phyloP scores from a whole-genome alignment of 2,329 filamentous ascomycete genomes.

The Sarocladium oryzae region DNA sequence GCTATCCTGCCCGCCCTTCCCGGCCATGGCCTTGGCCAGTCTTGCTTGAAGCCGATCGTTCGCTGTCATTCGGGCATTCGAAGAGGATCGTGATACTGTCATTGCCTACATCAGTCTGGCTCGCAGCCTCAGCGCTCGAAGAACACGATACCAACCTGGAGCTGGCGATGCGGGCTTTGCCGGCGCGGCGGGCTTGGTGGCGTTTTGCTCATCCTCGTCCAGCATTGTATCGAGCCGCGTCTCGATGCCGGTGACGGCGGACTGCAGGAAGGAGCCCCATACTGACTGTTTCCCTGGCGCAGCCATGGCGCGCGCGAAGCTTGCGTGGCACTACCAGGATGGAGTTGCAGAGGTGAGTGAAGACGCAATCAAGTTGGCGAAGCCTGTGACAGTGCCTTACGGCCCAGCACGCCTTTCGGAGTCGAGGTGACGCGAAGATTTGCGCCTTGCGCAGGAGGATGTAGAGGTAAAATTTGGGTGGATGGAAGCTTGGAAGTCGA shows the following conservation, averaged over 20 bases:
- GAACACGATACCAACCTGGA: slow-evolving; percentile 2
- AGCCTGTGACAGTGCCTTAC: not conserved
- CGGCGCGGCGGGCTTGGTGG: slow-evolving; percentile 16
- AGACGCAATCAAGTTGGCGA: not conserved
- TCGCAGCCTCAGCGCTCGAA: not conserved
- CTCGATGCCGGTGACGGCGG: slow-evolving; percentile 90
- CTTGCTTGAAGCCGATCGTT: slow-evolving; percentile 86
- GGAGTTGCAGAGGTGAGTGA: not conserved
- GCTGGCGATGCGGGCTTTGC: slow-evolving; percentile 19
- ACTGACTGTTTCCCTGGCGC: slow-evolving; percentile 45
- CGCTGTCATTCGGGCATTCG: slow-evolving; percentile 56
- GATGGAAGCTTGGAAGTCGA: not conserved
- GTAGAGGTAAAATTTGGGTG: not conserved
- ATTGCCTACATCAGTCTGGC: not conserved
- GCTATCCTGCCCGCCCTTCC: slow-evolving; percentile 51
- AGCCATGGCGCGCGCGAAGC: slow-evolving; percentile 32
- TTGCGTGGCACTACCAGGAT: not conserved
- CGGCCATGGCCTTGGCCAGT: slow-evolving; percentile 78
- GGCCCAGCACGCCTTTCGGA: not conserved
- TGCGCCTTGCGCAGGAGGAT: not conserved
- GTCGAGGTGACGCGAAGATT: not conserved
- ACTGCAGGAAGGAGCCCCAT: slow-evolving; percentile 79
- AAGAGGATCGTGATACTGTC: slow-evolving; percentile 53
- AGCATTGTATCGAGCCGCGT: slow-evolving; percentile 88
- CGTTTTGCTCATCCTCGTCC: slow-evolving; percentile 37